phyloP scores from a whole-genome alignment of 352 stramenopile genomes.

The Hyaloperonospora arabidopsidis region DNA sequence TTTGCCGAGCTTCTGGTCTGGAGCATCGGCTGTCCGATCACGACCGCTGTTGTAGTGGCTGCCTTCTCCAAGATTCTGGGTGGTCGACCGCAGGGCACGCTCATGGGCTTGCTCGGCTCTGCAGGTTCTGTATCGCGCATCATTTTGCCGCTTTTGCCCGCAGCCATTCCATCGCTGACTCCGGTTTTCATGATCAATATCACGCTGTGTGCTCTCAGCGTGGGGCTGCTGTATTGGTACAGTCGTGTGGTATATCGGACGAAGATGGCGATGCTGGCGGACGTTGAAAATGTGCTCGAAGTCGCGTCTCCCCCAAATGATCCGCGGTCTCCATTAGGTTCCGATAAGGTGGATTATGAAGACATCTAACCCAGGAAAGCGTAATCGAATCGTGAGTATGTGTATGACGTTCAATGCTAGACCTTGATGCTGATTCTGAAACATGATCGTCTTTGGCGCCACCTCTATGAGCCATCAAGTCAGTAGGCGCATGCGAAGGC shows the following conservation, averaged over 20 bases:
- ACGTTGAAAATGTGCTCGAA: conserved; percentile 31
- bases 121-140: conserved; percentile 69
- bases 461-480: no score
- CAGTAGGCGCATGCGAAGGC: no score
- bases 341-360: conserved; percentile 31
- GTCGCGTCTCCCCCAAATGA: conserved; percentile 28
- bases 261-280: conserved; percentile 38
- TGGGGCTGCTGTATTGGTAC: conserved; percentile 61
- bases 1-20: conserved; percentile 67
- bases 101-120: conserved; percentile 73
- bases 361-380: conserved; percentile 19
- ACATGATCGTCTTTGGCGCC: no score
- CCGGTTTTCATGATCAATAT: conserved; percentile 77
- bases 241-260: conserved; percentile 44
- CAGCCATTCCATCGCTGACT: conserved; percentile 53
- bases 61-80: conserved; percentile 76
- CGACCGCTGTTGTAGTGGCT: conserved; percentile 61
- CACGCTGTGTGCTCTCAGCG: conserved; percentile 43
- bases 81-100: conserved; percentile 60
- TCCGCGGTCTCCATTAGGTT: conserved; percentile 39
- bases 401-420: not conserved
- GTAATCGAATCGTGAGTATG: conserved; percentile 3
- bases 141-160: conserved; percentile 62
- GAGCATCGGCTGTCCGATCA: conserved; percentile 76
- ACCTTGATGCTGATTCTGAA: not conserved